Percentiles rank a stretch among this genome's conserved stretches.
Conservation (phyloP, 768 basidiomycete genomes). For the Lactarius akahatsu region DNA sequence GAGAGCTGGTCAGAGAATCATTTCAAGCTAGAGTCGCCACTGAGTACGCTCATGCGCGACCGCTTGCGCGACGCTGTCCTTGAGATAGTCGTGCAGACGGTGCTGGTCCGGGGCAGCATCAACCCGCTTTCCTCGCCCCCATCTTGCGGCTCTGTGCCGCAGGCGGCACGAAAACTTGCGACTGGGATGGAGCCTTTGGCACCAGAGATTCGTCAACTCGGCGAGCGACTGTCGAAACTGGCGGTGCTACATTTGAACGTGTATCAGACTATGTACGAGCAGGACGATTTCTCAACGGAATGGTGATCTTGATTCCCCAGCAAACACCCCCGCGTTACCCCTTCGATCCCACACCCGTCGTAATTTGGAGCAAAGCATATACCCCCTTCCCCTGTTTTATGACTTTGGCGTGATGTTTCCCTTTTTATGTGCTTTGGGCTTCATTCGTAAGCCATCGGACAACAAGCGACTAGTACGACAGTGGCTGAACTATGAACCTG, state of each 20-base stretch:
- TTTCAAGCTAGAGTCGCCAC: constrained; percentile 57
- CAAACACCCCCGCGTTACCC: constrained; percentile 22
- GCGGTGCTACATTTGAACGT: constrained; percentile 73
- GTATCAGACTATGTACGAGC: constrained; percentile 76
- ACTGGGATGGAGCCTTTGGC: constrained; percentile 68
- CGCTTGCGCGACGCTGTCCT: constrained; percentile 66
- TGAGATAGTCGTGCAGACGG: constrained; percentile 51
- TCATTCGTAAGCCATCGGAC: constrained; percentile 16
- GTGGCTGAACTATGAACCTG: constrained; percentile 21
- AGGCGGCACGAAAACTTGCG: constrained; percentile 21
- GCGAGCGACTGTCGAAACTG: constrained; percentile 69
- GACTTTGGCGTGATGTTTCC: constrained; percentile 24
- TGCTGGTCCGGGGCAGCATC: constrained; percentile 44
- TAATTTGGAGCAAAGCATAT: constrained; percentile 26
- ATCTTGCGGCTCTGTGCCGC: constrained; percentile 33
- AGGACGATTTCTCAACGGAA: constrained; percentile 47
- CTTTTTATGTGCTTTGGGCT: constrained; percentile 16
- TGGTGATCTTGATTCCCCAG: constrained; percentile 23
- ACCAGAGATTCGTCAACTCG: constrained; percentile 66
- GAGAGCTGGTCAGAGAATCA: constrained; percentile 71
- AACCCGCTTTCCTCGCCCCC: constrained; percentile 9
- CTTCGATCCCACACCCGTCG: constrained; percentile 10
- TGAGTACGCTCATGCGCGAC: constrained; percentile 59
- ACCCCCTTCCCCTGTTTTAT: constrained; percentile 16
- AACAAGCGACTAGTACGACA: constrained; percentile 18